Evolutionary conservation across 73 alveolate genomes (phyloP).

Genomic region (Paramecium biaurelia): DNA sequence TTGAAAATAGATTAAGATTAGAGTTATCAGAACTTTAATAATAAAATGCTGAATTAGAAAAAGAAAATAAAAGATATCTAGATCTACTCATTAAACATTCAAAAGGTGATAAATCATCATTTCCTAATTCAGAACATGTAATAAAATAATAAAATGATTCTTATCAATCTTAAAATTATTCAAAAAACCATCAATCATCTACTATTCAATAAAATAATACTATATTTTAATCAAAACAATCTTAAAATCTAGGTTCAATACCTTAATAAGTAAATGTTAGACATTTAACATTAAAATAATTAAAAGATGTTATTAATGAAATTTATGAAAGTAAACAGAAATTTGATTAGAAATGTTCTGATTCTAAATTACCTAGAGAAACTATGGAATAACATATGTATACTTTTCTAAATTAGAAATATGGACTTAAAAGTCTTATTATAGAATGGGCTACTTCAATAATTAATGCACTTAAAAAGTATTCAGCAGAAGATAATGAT

Average conservation of each 20-base stretch:
- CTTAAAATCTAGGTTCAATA: background rate
- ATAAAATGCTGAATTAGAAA: conserved; percentile 52
- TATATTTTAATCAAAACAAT: background rate
- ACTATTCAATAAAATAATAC: background rate
- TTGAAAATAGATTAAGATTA: conserved; percentile 47
- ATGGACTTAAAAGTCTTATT: conserved; percentile 93
- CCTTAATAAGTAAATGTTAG: conserved; percentile 58
- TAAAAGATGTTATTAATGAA: conserved; percentile 88
- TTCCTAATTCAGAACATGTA: background rate
- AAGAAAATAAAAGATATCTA: conserved; percentile 67
- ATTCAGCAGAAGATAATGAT: conserved; percentile 88
- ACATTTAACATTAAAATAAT: conserved; percentile 75
- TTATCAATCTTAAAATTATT: background rate
- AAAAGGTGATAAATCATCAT: conserved; percentile 15
- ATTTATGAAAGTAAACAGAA: conserved; percentile 83
- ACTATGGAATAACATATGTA: conserved; percentile 97
- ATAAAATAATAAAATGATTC: background rate
- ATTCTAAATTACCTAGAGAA: conserved; percentile 88
- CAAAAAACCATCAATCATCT: conserved; percentile 7
- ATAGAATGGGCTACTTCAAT: conserved; percentile 96
- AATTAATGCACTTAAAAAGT: conserved; percentile 87
- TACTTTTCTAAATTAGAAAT: conserved; percentile 90
- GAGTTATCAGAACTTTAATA: conserved; percentile 63
- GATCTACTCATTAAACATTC: conserved; percentile 55
- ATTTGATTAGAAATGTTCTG: conserved; percentile 91